A percentile compares a stretch with the other conserved stretches of the same genome.
Evolutionary conservation across 169 alveolate genomes (phyloP).

Genomic region (Cryptosporidium ubiquitum): DNA sequence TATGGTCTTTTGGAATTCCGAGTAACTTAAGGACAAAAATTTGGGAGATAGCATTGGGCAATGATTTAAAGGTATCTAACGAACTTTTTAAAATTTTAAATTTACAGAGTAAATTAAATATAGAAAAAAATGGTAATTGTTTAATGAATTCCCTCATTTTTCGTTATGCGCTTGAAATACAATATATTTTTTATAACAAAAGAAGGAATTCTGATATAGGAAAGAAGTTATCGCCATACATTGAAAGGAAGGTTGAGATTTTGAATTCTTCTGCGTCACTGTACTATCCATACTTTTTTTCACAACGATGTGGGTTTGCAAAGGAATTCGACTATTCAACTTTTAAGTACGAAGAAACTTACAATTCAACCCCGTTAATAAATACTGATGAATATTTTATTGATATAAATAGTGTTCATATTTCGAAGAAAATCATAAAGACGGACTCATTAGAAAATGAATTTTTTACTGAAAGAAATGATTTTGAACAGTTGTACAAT

Average conservation of each 20-base stretch:
- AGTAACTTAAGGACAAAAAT: slow-evolving; percentile 37
- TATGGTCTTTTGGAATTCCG: slow-evolving; percentile 60
- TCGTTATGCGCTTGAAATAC: slow-evolving; percentile 62
- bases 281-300: slow-evolving; percentile 14
- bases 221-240: slow-evolving; percentile 24
- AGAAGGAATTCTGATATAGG: not conserved
- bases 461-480: not conserved
- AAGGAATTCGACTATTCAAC: slow-evolving; percentile 13
- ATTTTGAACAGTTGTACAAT: not conserved
- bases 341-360: not conserved
- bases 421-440: not conserved
- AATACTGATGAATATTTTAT: slow-evolving; percentile 41
- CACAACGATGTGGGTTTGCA: slow-evolving; percentile 57
- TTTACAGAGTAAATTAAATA: slow-evolving; percentile 11
- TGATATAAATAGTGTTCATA: slow-evolving; percentile 5
- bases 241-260: slow-evolving; percentile 25
- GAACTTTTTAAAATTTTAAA: slow-evolving; percentile 54
- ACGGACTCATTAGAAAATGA: not conserved
- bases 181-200: slow-evolving; percentile 27
- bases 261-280: slow-evolving; percentile 34
- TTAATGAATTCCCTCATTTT: not conserved
- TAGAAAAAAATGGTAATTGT: not conserved
- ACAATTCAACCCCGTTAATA: not conserved
- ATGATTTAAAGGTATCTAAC: slow-evolving; percentile 32
- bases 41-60: slow-evolving; percentile 47